A percentile compares a stretch with the other conserved stretches of the same genome.
Conservation (phyloP, 352 stramenopile species). For the Pythium coloratum region DNA sequence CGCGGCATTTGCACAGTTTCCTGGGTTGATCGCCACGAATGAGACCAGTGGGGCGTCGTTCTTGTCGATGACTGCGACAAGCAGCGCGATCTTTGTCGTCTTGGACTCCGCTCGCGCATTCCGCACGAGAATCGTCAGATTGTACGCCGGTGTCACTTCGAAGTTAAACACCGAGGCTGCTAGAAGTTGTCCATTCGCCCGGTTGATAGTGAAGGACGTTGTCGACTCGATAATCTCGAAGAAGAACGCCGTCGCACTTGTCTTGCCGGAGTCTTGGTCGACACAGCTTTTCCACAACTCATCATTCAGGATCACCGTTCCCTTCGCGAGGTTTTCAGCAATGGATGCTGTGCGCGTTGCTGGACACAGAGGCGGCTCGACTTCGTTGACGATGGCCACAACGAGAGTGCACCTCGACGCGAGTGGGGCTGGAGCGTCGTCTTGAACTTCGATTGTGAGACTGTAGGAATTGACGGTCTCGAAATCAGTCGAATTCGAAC, state of each 20-base stretch:
- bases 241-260: conserved; percentile 25
- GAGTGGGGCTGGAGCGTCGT: conserved; percentile 42
- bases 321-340: conserved; percentile 28
- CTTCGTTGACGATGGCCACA: conserved; percentile 49
- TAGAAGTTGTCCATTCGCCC: conserved; percentile 27
- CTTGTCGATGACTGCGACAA: conserved; percentile 35
- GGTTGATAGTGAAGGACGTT: conserved; percentile 23
- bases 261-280: conserved; percentile 41
- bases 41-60: conserved; percentile 47
- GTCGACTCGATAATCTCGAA: conserved; percentile 40
- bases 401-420: conserved; percentile 31
- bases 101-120: conserved; percentile 32
- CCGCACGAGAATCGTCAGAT: conserved; percentile 31
- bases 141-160: conserved; percentile 29
- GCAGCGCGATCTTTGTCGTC: conserved; percentile 24
- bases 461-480: conserved; percentile 39
- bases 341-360: conserved; percentile 3
- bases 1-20: background rate
- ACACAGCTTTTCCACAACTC: conserved; percentile 43
- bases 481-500: conserved; percentile 46
- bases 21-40: conserved; percentile 13
- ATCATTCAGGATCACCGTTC: conserved; percentile 29
- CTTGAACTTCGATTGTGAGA: conserved; percentile 43
- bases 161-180: conserved; percentile 28
- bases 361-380: conserved; percentile 32